Conservation (phyloP, 139 green algal genomes). For the Auxenochlorella pyrenoidosa region DNA sequence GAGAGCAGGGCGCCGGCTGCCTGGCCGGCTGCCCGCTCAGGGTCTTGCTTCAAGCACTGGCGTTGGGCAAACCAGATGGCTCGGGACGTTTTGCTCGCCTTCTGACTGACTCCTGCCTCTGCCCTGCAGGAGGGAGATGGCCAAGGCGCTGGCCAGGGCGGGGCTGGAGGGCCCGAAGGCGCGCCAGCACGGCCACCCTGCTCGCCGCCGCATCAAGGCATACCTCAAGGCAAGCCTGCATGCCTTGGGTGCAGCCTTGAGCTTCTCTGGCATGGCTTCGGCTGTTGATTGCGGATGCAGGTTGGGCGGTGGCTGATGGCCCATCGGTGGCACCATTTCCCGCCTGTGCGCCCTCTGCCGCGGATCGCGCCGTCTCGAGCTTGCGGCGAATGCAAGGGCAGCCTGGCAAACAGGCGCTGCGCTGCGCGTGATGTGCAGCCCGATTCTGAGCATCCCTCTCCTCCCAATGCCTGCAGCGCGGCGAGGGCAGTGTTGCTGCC, state of each 20-base stretch:
- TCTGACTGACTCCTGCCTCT: no score
- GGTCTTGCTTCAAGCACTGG: no score
- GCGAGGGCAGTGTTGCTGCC: neutral
- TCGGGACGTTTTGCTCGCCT: no score
- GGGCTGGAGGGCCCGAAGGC: neutral
- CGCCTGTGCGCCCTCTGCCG: no score
- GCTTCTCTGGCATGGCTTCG: neutral
- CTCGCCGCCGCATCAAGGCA: neutral
- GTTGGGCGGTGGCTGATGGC: neutral
- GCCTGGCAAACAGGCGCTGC: no score
- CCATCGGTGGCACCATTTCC: neutral
- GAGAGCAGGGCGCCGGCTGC: neutral
- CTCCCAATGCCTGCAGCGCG: neutral
- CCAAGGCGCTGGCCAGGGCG: neutral
- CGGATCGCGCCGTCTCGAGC: neutral
- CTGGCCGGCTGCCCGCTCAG: no score
- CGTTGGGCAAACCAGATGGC: no score
- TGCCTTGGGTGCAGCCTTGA: neutral
- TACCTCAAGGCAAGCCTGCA: neutral
- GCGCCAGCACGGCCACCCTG: neutral
- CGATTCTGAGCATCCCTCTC: neutral
- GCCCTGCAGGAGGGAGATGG: neutral
- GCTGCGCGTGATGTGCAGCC: no score
- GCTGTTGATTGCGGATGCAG: neutral
- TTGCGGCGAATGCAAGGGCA: no score